Base-by-base conservation (phyloP, 495 filamentous ascomycete species). In the Talaromyces proteolyticus region DNA sequence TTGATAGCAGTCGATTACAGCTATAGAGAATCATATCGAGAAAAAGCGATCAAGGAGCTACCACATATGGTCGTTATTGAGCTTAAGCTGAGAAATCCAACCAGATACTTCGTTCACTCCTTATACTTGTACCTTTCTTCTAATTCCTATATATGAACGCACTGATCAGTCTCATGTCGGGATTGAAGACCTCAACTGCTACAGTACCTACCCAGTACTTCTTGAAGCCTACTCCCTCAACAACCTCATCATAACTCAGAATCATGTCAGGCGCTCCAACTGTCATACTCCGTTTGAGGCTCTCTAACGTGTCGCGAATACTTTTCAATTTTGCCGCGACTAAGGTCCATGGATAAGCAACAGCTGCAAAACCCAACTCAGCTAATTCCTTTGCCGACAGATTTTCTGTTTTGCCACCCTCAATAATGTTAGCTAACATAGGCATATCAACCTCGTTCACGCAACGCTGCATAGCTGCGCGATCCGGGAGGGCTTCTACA, bases 381-480 rank as follows among this genome's bases (percentile, higher is more conserved):
- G 62, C 67, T 10, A 73, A 57, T 8, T 72, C 67, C 42, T 60
- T 65, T 0, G 65, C 65, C 0, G 68, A 67, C 3, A 72, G 44
- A 34, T 72, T 71, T 49, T 72, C 64, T 5, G 68, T 71, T 53
- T 66, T 65, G 3, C 68, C 64, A 0, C 69, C 69, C 42, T 75
- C 68, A 18, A 74, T 73, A 8, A 74, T 72, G 54, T 74, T 74
- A 0, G 61, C 69, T 8, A 73, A 60, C 22, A 66, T 60, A 0
- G 68, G 67, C 19, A 67, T 60, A 18, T 58, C 55, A 8, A 74
- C 34, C 39, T 72, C 64, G 26, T 61, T 39, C 0, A 61, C 64
- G 29, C 58, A 64, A 0, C 53, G 57, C 49, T 53, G 56, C 69
- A 71, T 74, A 2, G 68, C 54, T 7, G 64, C 64, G 3, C 60